phyloP scores from a whole-genome alignment of 2,329 filamentous ascomycete genomes.

The Fusarium tricinctum region DNA sequence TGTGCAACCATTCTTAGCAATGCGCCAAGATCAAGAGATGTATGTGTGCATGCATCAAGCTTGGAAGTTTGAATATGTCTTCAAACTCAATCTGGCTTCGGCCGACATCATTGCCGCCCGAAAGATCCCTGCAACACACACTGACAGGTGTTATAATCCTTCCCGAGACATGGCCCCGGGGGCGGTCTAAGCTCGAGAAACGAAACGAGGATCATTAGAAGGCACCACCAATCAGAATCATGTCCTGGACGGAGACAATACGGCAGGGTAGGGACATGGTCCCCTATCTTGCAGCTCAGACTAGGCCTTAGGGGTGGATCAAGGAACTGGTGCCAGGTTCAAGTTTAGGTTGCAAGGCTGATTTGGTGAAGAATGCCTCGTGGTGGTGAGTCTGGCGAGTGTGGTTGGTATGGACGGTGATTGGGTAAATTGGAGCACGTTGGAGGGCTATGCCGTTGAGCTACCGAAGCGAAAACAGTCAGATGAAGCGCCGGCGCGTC shows the following conservation, averaged over 20 bases:
- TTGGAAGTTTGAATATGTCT: conserved; percentile 17
- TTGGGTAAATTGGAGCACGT: conserved; percentile 31
- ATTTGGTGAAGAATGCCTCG: conserved; percentile 38
- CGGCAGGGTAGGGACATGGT: conserved; percentile 34
- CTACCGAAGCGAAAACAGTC: conserved; percentile 35
- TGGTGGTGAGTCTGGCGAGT: conserved; percentile 32
- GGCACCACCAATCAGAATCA: conserved; percentile 22
- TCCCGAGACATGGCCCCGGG: conserved; percentile 39
- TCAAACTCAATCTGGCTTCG: conserved; percentile 16
- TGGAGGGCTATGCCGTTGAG: conserved; percentile 42
- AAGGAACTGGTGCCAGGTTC: conserved; percentile 1
- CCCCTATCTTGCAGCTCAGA: conserved; percentile 15
- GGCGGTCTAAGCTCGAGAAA: conserved; percentile 12
- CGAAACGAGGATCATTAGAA: conserved; percentile 8
- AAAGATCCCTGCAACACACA: conserved; percentile 10
- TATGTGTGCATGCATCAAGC: conserved; percentile 1
- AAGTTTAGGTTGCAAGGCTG: conserved; percentile 43
- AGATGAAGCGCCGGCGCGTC: conserved; percentile 43
- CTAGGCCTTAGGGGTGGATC: not conserved
- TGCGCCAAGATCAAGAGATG: conserved; percentile 10
- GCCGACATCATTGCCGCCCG: not conserved
- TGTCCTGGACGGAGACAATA: conserved; percentile 40
- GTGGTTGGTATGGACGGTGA: conserved; percentile 16
- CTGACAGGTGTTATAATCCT: conserved; percentile 26
- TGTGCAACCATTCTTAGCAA: conserved; percentile 30